These are phyloP conservation scores for Extremus antarcticus DNA, from an alignment of 495 filamentous ascomycete species.

Conservation along the genomic window DNA sequence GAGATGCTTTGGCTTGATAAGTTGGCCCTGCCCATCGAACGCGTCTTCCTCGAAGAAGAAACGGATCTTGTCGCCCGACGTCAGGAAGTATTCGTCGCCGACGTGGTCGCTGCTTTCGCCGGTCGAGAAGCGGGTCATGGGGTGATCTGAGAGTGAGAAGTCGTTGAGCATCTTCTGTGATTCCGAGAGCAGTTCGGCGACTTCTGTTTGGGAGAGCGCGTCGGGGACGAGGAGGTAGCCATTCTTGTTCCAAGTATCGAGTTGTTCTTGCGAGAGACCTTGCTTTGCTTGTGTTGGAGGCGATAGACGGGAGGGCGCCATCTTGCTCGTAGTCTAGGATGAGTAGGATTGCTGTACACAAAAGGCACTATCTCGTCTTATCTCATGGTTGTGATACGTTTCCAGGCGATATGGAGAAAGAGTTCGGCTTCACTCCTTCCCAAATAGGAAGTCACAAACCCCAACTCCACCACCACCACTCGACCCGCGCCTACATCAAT, in stretches of 20 bases:
- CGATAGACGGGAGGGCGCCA: constrained; percentile 12
- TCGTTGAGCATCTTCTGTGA: constrained; percentile 61
- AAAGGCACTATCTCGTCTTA: too few relatives aligned
- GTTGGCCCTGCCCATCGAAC: constrained; percentile 45
- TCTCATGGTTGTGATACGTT: too few relatives aligned
- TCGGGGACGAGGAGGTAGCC: constrained; percentile 84
- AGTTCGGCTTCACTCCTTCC: not conserved
- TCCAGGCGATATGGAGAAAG: too few relatives aligned
- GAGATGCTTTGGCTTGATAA: constrained; percentile 63
- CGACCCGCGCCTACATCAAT: not conserved
- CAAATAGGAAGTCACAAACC: not conserved
- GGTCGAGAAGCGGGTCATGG: constrained; percentile 85
- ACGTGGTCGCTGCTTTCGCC: constrained; percentile 60
- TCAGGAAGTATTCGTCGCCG: constrained; percentile 90
- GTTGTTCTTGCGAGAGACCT: constrained; percentile 61
- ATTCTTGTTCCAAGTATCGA: constrained; percentile 61
- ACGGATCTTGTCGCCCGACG: constrained; percentile 75
- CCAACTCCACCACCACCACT: not conserved
- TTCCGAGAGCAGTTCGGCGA: constrained; percentile 58
- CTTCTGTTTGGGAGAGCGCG: constrained; percentile 55
- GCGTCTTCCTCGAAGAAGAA: constrained; percentile 96
- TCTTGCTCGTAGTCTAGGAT: too few relatives aligned
- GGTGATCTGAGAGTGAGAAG: constrained; percentile 69
- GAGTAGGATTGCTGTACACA: too few relatives aligned
- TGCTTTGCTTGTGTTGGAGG: not conserved